Evolutionary conservation across 2,329 filamentous ascomycete genomes (phyloP).

Genomic region (Cercospora sojina): DNA sequence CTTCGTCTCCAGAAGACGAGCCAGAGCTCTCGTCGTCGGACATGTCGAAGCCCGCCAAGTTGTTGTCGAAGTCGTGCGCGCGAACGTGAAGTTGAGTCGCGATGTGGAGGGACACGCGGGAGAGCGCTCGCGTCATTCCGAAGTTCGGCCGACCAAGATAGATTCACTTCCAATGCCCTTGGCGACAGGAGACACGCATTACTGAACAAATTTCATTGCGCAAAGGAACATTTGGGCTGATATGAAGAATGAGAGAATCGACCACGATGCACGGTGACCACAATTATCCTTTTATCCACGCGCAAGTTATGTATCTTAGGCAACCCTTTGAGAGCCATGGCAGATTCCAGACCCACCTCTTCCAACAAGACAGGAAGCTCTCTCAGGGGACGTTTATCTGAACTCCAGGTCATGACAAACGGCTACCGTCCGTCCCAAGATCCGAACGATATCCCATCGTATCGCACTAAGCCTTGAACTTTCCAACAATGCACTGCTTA

Average conservation of each 20-base stretch:
- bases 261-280: background rate
- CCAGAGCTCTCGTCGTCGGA: constrained; percentile 28
- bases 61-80: background rate
- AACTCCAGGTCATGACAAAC: background rate
- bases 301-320: background rate
- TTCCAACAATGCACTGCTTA: constrained; percentile 33
- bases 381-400: background rate
- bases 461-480: constrained; percentile 24
- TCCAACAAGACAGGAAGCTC: background rate
- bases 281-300: background rate
- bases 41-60: constrained; percentile 14
- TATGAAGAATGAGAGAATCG: background rate
- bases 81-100: constrained; percentile 1
- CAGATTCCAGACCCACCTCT: background rate
- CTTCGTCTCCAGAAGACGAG: constrained; percentile 29
- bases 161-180: background rate
- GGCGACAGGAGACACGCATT: background rate
- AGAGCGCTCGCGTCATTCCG: background rate
- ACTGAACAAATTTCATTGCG: background rate
- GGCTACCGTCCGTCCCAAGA: background rate
- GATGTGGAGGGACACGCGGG: background rate
- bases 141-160: background rate
- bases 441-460: background rate
- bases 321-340: background rate
- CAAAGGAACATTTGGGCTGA: background rate